Evolutionary conservation across 1,139 yeast genomes (phyloP), one percentile per base, ranked within the genome.

Genomic region (Meyerozyma smithsonii): DNA sequence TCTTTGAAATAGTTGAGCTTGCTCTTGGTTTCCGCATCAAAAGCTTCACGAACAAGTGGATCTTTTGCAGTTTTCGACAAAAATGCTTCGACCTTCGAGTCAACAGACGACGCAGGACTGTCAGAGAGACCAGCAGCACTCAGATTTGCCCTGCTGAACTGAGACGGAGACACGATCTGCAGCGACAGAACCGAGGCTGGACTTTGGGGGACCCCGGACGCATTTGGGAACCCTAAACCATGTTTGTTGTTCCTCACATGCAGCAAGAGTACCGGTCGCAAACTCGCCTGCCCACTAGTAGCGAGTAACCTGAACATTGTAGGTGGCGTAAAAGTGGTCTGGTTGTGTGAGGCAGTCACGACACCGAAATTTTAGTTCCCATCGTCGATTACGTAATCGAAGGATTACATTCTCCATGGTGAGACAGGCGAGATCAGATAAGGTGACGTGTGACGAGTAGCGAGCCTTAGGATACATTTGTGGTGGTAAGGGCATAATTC

Each of bases 291-390:
- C 19, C 72, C 62, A 46, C 65, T 66, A 11, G 63, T 39, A 20
- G 56, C 55, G 23, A 69, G 61, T 44, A 69, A 59, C 49, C 75
- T 62, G 46, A 70, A 69, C 74, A 70, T 69, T 28, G 17, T 14
- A 14, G n/a, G 30, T 26, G 30, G 30, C 30, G 30, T 26, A 5
- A 30, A 2, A 10, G 19, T 16, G 21, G 21, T 30, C 18, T 20
- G 14, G 21, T 11, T 30, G 10, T 11, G 18, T 17, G 21, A 16
- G 15, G 19, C 15, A 20, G 17, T 15, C 17, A 12, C 17, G 15
- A 30, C n/a, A n/a, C n/a, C 21, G 33, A 17, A 30, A 30, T 15
- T 17, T 16, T 16, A 20, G 8, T 12, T 14, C 17, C 30, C 30
- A 26, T 26, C 30, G 8, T 15, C 11, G 33, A 19, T 30, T 19